phyloP scores from a whole-genome alignment of 225 moss, liverwort and hornwort species.

The Pleurozium schreberi region DNA sequence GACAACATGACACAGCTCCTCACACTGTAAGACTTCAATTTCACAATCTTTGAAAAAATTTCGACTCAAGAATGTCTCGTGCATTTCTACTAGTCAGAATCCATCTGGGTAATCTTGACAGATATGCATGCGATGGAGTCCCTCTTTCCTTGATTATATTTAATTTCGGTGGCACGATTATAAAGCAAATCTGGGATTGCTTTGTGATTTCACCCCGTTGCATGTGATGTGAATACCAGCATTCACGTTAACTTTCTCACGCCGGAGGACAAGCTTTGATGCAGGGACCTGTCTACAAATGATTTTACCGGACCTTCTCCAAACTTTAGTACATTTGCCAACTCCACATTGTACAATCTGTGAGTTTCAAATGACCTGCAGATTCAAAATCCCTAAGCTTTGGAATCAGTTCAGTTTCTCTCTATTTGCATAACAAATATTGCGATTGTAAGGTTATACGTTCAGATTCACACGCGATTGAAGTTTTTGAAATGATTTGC shows the following conservation, averaged over 20 bases:
- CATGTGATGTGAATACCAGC: not conserved
- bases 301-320: not conserved
- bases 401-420: not conserved
- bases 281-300: constrained; percentile 15
- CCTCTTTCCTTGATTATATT: not conserved
- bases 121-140: not conserved
- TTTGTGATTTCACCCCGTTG: not conserved
- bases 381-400: no score
- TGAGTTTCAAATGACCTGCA: not conserved
- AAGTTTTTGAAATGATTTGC: not conserved
- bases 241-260: not conserved
- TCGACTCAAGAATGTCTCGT: not conserved
- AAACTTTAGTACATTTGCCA: not conserved
- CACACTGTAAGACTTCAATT: not conserved
- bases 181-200: not conserved
- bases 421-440: not conserved
- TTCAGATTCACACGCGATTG: not conserved
- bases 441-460: not conserved
- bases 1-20: not conserved
- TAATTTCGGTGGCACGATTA: not conserved
- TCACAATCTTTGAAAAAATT: not conserved
- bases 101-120: not conserved
- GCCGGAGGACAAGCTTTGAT: not conserved
- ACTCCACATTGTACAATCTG: not conserved
- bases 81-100: not conserved